Percentiles rank a stretch among this genome's conserved stretches.
Evolutionary conservation across 148 eudicot genomes (phyloP).

Genomic region (Camellia granthamiana): DNA sequence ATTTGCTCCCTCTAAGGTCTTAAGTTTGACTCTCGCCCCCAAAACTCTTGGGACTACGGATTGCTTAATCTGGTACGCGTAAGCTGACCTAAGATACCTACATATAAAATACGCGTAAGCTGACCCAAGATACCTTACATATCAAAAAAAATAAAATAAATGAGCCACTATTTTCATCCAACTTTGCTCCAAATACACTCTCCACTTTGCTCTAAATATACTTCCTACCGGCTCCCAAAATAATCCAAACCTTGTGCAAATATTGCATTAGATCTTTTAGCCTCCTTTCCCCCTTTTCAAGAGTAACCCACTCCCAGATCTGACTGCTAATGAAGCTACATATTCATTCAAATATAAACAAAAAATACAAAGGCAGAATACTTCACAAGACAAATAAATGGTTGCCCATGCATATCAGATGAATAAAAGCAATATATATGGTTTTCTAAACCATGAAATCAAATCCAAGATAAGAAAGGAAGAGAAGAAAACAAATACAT

Average conservation of each 20-base stretch:
- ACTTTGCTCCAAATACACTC: no score
- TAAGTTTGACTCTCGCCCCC: no score
- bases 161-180: no score
- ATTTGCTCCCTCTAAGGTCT: no score
- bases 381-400: neutral
- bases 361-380: neutral
- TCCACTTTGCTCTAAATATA: no score
- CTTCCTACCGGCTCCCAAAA: no score
- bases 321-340: slow-evolving; percentile 83
- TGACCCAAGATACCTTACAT: no score
- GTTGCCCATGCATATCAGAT: neutral
- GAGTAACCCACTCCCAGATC: slow-evolving; percentile 93
- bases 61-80: no score
- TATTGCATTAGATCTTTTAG: slow-evolving; percentile 75
- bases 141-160: no score
- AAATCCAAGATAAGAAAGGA: neutral
- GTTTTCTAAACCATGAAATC: neutral
- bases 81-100: no score
- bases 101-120: no score
- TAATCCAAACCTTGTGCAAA: slow-evolving; percentile 70
- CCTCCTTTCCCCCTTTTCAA: slow-evolving; percentile 96
- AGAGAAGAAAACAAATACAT: neutral
- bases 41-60: no score
- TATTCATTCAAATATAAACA: slow-evolving; percentile 40
- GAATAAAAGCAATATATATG: neutral